These are phyloP conservation scores for Polytolypa hystricis DNA, from an alignment of 2,329 filamentous ascomycete species.

Conservation along the genomic window DNA sequence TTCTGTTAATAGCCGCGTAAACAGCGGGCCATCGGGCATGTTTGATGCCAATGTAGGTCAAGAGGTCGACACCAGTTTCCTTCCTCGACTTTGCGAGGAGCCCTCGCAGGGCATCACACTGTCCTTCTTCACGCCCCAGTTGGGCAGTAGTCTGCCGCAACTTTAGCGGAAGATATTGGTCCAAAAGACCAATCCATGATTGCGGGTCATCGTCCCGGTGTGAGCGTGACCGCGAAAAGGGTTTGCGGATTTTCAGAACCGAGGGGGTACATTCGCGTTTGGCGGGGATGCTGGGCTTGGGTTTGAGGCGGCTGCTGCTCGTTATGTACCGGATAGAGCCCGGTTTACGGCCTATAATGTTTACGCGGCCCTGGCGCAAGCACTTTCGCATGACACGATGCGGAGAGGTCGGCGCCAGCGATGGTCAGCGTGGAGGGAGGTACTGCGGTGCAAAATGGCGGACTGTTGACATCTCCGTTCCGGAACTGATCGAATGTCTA, in stretches of 20 bases:
- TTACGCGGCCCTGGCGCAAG: conserved; percentile 25
- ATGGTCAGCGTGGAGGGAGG: conserved; percentile 20
- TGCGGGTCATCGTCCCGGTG: too few species aligned
- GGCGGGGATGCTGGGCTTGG: too few species aligned
- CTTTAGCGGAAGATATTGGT: conserved; percentile 22
- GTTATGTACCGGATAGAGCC: conserved; percentile 13
- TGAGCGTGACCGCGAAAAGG: too few species aligned
- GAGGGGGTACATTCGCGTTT: too few species aligned
- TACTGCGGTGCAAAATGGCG: conserved; percentile 4
- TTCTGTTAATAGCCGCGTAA: conserved; percentile 25
- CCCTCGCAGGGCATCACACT: conserved; percentile 4
- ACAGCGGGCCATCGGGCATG: conserved; percentile 32
- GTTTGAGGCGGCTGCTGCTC: too few species aligned
- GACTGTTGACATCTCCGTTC: not conserved
- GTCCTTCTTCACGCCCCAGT: too few species aligned
- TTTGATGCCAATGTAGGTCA: conserved; percentile 30
- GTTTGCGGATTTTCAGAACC: too few species aligned
- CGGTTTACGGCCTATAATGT: conserved; percentile 22
- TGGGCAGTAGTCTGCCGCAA: too few species aligned
- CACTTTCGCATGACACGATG: conserved; percentile 34
- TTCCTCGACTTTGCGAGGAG: conserved; percentile 16
- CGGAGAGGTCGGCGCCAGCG: conserved; percentile 17
- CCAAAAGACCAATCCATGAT: conserved; percentile 26
- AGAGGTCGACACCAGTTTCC: conserved; percentile 23
- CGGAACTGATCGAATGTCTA: too few species aligned